A percentile compares a stretch with the other conserved stretches of the same genome.
phyloP scores from a whole-genome alignment of 2,329 filamentous ascomycete species.

The Alternaria angustiovoidea region DNA sequence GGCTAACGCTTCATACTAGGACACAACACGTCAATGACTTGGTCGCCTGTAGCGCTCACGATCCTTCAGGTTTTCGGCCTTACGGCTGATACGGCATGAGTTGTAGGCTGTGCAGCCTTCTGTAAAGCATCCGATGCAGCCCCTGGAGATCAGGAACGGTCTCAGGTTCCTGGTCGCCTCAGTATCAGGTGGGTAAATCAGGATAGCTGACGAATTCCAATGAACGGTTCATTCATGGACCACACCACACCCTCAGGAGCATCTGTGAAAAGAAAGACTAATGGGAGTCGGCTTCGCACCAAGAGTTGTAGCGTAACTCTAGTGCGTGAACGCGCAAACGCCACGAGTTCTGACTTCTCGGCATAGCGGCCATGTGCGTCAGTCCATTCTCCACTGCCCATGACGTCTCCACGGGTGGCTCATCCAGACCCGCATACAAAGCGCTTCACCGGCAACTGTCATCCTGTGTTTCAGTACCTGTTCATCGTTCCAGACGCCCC shows the following conservation, averaged over 20 bases:
- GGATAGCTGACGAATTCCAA: neutral
- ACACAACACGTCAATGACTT: conserved; percentile 46
- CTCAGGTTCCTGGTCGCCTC: conserved; percentile 4
- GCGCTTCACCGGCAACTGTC: conserved; percentile 25
- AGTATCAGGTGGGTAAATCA: conserved; percentile 1
- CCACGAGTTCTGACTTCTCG: conserved; percentile 23
- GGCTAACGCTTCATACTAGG: conserved; percentile 29
- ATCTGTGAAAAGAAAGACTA: neutral
- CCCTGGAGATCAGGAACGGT: neutral
- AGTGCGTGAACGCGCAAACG: conserved; percentile 30
- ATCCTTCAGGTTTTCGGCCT: conserved; percentile 39
- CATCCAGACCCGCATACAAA: conserved; percentile 31
- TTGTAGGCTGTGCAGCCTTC: conserved; percentile 28
- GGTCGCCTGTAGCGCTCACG: conserved; percentile 39
- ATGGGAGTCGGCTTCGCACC: conserved; percentile 11
- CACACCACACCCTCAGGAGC: neutral
- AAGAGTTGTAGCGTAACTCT: conserved; percentile 11
- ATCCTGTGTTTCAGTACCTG: conserved; percentile 23
- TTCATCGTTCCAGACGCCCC: conserved; percentile 4
- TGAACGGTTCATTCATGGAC: neutral
- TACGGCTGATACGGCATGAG: conserved; percentile 25
- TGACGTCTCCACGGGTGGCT: conserved; percentile 27
- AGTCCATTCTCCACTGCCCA: conserved; percentile 18
- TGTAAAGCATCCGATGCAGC: conserved; percentile 2
- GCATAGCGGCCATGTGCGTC: conserved; percentile 22